Evolutionary conservation across 345 rosid genomes (phyloP), one percentile per base, ranked within the genome.

Genomic region (Eucalyptus grandis): DNA sequence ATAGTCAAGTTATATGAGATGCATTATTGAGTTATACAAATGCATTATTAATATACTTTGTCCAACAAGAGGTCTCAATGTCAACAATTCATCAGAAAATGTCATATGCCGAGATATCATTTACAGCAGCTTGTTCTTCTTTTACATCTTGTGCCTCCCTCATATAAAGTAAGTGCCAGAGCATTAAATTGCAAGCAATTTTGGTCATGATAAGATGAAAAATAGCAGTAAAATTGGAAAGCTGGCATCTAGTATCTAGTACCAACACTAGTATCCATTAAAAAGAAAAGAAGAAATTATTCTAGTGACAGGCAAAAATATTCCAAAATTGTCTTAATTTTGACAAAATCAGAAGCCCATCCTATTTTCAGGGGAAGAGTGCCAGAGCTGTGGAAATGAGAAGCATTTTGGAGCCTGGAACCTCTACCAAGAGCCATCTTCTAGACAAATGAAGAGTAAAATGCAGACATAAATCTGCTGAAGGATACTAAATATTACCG

Each of bases 401-500:
- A 77, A 77, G 30, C 14, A 10, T 40, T 77, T 40, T 77, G 15
- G 47, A 77, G 85, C 85, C 47, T 77, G 47, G 85, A 77, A 77
- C 85, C 85, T 21, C 47, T 24, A 24, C 43, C 30, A 40, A 77
- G 47, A 77, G 47, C 85, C 85, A 77, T 40, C 47, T 13, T 65
- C 77, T 65, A 65, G 47, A 51, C 31, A 16, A 34, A 69, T 30
- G 81, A 69, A 47, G 86, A 77, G 85, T 40, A 40, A 40, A 40
- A 21, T 12, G 30, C 85, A 40, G 47, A 77, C 30, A 77, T 40
- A 40, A 40, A 37, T 77, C 85, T 21, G 44, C 4, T 4, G 9
- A 77, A 11, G 85, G 44, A 40, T 77, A 40, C 85, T 77, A 40
- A 37, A 37, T 77, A 77, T 93, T 93, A 96, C 99, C 97, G 95